Conservation (phyloP, 768 basidiomycete species). For the Amanita rubescens region DNA sequence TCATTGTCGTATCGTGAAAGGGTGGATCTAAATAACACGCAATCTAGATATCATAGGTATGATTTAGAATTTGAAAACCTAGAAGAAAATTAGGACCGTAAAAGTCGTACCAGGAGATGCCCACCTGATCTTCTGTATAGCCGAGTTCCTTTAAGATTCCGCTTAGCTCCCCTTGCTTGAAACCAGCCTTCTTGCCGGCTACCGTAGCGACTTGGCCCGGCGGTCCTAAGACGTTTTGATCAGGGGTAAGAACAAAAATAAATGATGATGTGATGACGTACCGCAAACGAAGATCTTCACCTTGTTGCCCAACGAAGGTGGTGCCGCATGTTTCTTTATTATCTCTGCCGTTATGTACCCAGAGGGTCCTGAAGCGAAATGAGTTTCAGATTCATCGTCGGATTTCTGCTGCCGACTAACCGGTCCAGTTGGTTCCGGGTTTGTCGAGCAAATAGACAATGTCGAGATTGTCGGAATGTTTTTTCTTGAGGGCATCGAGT, state of each 20-base stretch:
- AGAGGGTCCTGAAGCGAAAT: slow-evolving; percentile 37
- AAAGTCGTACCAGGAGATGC: neutral
- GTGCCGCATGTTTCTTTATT: slow-evolving; percentile 65
- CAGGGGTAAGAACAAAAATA: neutral
- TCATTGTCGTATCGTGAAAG: no score
- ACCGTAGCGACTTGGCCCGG: slow-evolving; percentile 86
- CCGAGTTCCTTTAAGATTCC: slow-evolving; percentile 86
- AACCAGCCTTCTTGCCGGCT: slow-evolving; percentile 83
- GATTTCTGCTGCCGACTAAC: slow-evolving; percentile 21
- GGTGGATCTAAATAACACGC: no score
- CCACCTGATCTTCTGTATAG: slow-evolving; percentile 80
- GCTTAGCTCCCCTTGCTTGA: slow-evolving; percentile 75
- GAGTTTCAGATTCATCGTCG: neutral
- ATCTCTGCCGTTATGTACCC: slow-evolving; percentile 74
- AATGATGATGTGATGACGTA: slow-evolving; percentile 23
- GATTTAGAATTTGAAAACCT: slow-evolving; percentile 37
- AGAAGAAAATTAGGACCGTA: neutral
- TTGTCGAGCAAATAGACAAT: slow-evolving; percentile 87
- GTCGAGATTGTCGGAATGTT: slow-evolving; percentile 65
- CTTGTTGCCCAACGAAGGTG: slow-evolving; percentile 61
- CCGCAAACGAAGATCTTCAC: slow-evolving; percentile 89
- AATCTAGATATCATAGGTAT: no score
- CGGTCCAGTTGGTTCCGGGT: slow-evolving; percentile 49
- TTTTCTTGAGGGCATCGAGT: slow-evolving; percentile 61
- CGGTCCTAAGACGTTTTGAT: slow-evolving; percentile 41